phyloP scores from a whole-genome alignment of 805 yeast genomes.

The Saccharomyces mikatae region DNA sequence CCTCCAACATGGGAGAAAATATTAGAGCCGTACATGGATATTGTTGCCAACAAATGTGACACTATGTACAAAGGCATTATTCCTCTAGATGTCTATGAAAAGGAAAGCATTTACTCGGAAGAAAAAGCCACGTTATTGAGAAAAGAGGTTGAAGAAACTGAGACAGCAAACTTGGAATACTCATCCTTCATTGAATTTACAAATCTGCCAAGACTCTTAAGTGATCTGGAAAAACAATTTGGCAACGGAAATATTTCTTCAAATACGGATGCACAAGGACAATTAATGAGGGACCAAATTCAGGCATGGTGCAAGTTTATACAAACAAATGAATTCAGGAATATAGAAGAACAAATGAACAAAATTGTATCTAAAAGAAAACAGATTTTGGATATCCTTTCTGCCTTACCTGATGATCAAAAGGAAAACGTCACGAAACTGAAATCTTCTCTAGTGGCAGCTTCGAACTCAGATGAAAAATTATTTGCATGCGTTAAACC shows the following conservation, averaged over 20 bases:
- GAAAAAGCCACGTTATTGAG: slow-evolving; percentile 74
- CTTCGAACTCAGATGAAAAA: slow-evolving; percentile 50
- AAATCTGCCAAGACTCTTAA: slow-evolving; percentile 61
- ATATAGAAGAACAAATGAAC: slow-evolving; percentile 31
- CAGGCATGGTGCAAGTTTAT: slow-evolving; percentile 24
- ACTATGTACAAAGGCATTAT: slow-evolving; percentile 71
- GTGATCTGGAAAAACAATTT: slow-evolving; percentile 38
- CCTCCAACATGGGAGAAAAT: slow-evolving; percentile 62
- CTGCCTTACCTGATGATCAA: slow-evolving; percentile 32
- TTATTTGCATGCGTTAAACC: slow-evolving; percentile 42
- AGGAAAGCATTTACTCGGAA: slow-evolving; percentile 80
- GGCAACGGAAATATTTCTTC: slow-evolving; percentile 25
- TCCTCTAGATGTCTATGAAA: slow-evolving; percentile 82
- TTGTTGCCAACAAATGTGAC: slow-evolving; percentile 30
- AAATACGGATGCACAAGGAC: slow-evolving; percentile 14
- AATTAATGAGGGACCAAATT: slow-evolving; percentile 27
- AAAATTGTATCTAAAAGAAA: slow-evolving; percentile 30
- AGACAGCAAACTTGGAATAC: slow-evolving; percentile 72
- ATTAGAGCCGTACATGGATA: slow-evolving; percentile 34
- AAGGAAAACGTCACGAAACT: slow-evolving; percentile 52
- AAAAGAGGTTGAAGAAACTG: slow-evolving; percentile 62
- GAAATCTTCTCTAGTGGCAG: slow-evolving; percentile 54
- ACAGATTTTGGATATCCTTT: slow-evolving; percentile 28
- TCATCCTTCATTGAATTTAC: slow-evolving; percentile 73
- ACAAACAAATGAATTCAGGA: slow-evolving; percentile 20